Conservation (phyloP, 306 rosid species). For the Benincasa hispida region DNA sequence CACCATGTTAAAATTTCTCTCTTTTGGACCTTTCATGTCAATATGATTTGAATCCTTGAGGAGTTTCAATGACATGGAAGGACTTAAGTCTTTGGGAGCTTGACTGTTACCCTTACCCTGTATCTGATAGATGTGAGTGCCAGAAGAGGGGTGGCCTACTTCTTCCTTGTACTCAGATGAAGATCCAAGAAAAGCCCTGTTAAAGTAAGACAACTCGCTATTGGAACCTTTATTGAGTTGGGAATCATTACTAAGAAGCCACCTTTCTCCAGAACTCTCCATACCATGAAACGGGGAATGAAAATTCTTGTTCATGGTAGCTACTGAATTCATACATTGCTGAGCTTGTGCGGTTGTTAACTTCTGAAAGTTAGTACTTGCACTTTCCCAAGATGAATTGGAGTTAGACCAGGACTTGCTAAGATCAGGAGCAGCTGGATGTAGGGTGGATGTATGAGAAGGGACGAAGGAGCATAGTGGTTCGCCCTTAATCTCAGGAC, state of each 20-base stretch:
- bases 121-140: background rate
- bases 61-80: background rate
- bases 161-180: conserved; percentile 5
- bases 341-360: conserved; percentile 39
- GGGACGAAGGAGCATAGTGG: conserved; percentile 25
- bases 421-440: conserved; percentile 32
- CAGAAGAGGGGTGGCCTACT: background rate
- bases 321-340: conserved; percentile 28
- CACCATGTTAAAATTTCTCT: background rate
- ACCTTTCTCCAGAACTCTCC: conserved; percentile 37
- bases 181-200: background rate
- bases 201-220: background rate
- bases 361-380: conserved; percentile 50
- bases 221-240: background rate
- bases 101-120: background rate
- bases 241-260: background rate
- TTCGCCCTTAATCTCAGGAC: conserved; percentile 33
- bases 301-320: conserved; percentile 33
- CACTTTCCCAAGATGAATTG: conserved; percentile 60
- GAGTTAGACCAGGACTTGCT: conserved; percentile 55
- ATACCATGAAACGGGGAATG: conserved; percentile 45
- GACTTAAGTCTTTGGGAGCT: background rate
- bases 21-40: background rate
- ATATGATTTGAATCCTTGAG: background rate
- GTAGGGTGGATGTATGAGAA: conserved; percentile 29